Evolutionary conservation across 257 asterid species (phyloP).

Genomic region (Jaltomata sinuosa): DNA sequence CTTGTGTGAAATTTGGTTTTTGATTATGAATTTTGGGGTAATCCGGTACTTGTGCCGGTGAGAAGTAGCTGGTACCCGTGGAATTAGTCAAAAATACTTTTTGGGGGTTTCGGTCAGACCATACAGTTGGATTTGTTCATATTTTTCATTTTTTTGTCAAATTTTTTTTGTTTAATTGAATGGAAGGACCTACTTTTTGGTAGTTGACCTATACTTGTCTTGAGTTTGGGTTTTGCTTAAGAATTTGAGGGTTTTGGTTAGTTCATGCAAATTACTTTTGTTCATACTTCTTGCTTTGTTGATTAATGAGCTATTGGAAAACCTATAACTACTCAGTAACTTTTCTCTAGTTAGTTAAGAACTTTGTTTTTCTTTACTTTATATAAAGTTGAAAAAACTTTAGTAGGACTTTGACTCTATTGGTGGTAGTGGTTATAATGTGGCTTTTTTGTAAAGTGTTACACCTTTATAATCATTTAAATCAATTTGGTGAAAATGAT

Average conservation of each 20-base stretch:
- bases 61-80: too few relatives aligned
- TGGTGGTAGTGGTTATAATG: neutral
- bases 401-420: neutral
- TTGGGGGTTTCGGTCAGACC: neutral
- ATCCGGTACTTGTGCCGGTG: too few relatives aligned
- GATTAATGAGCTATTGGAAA: neutral
- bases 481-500: neutral
- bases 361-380: neutral
- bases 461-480: neutral
- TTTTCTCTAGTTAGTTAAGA: neutral
- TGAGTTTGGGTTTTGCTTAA: neutral
- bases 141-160: neutral
- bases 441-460: neutral
- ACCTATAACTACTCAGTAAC: neutral
- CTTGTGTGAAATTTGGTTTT: neutral
- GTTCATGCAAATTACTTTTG: neutral
- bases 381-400: neutral
- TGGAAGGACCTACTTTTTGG: neutral
- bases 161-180: neutral
- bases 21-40: neutral
- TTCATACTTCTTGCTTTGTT: neutral
- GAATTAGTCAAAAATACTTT: too few relatives aligned
- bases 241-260: neutral
- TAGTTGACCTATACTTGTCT: neutral
- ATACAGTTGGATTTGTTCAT: neutral